Percentiles rank a stretch among this genome's conserved stretches.
These are phyloP conservation scores for Trypanosoma mega DNA, from an alignment of 208 protist genomes.

Conservation along the genomic window DNA sequence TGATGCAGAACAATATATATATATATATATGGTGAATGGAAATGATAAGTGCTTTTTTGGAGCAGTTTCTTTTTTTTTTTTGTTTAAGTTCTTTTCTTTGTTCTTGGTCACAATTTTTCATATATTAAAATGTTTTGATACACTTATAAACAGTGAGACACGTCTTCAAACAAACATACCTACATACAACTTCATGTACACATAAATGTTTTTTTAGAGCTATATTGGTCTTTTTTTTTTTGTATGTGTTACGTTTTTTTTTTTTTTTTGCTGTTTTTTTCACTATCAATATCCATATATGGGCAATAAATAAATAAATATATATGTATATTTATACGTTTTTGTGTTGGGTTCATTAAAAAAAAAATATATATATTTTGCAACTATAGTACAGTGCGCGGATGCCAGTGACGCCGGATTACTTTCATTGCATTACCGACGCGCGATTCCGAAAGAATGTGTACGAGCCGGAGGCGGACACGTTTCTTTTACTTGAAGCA, in stretches of 20 bases:
- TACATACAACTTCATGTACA: not conserved
- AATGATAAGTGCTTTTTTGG: no score
- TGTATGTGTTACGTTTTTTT: not conserved
- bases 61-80: no score
- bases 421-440: constrained; percentile 82
- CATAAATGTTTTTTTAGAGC: not conserved
- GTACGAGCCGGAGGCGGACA: constrained; percentile 90
- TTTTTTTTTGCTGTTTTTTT: constrained; percentile 7
- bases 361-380: constrained; percentile 1
- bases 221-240: constrained; percentile 4
- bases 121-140: no score
- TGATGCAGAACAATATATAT: no score
- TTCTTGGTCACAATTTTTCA: no score
- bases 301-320: constrained; percentile 4
- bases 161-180: not conserved
- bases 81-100: no score
- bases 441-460: constrained; percentile 61
- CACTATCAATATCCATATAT: not conserved
- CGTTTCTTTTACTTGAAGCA: constrained; percentile 82
- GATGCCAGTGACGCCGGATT: constrained; percentile 61
- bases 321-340: constrained; percentile 1
- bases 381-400: no score
- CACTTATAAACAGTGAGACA: no score
- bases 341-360: not conserved
- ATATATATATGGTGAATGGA: not conserved